Base-by-base conservation (phyloP, 2,329 filamentous ascomycete species). In the Acephala macrosclerotiorum region DNA sequence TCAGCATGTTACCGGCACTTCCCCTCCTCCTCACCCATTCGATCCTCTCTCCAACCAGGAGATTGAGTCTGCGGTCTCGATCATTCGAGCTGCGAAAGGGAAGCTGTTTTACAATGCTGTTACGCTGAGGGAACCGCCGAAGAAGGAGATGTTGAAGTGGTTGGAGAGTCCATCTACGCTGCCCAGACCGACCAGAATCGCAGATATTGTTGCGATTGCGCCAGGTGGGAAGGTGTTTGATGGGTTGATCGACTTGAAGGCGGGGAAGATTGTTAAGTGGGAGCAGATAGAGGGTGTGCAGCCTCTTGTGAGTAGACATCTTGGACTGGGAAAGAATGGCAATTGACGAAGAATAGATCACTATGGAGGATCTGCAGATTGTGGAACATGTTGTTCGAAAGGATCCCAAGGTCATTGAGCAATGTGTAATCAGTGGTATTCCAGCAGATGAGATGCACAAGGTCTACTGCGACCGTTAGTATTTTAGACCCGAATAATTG, bases 371-470 rank as follows among this genome's bases (percentile, higher is more conserved):
- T 77, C 84, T 97, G 40, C 87, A 93, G 73, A 84, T 88, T 63
- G 94, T 97, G 1, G 94, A 97, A 79, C 83, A 86, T 64, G 80
- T 94, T 55, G 87, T 89, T 66, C 87, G 94, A 70, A 89, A 88
- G 72, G 93, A 97, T 75, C 87, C 92, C 16, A 91, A 91, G 73
- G 93, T 97, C 66, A 96, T 97, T 71, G 93, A 97, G 79, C 94
- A 97, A 78, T 97, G 94, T 75, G 87, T 86, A 7, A 86, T 97
- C 66, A 86, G 93, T 66, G 94, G 94, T 1, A 92, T 97, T 66
- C 87, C 92, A 14, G 85, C 84, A 64, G 85, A 91, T 71, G 92
- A 97, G 67, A 97, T 97, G 94, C 83, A 96, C 83, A 97, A 97
- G 80, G 92, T 97, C 57, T 97, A 96, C 82, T 97, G 94, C 79